A percentile compares a stretch with the other conserved stretches of the same genome.
These are phyloP conservation scores for Pouteria glomerata DNA, from an alignment of 148 eudicot genomes.

Conservation along the genomic window DNA sequence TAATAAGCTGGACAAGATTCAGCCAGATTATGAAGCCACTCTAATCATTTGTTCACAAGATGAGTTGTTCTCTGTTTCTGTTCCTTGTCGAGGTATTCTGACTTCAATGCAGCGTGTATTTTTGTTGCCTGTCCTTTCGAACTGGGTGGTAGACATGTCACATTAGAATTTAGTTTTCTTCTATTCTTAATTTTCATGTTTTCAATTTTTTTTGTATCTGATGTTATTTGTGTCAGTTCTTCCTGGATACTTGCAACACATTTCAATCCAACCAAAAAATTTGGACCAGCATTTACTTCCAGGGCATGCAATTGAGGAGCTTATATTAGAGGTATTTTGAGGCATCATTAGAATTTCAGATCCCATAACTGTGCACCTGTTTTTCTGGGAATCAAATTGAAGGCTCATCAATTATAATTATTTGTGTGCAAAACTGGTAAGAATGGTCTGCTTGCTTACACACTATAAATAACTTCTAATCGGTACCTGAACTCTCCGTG, in stretches of 20 bases:
- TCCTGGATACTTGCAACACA: slow-evolving; percentile 39
- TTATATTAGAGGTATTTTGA: slow-evolving; percentile 47
- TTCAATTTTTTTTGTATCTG: background rate
- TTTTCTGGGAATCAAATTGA: background rate
- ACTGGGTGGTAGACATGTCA: background rate
- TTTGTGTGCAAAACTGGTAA: no score
- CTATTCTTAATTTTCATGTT: slow-evolving; percentile 2
- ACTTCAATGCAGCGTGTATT: background rate
- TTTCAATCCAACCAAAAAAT: slow-evolving; percentile 21
- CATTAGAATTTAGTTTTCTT: background rate
- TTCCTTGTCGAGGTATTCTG: slow-evolving; percentile 52
- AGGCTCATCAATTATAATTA: background rate
- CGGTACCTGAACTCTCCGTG: no score
- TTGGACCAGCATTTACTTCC: slow-evolving; percentile 37
- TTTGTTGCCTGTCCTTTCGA: background rate
- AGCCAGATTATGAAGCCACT: slow-evolving; percentile 49
- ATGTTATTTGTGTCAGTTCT: slow-evolving; percentile 29
- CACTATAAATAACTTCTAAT: no score
- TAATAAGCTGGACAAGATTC: slow-evolving; percentile 42
- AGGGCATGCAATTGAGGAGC: slow-evolving; percentile 40
- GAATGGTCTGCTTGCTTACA: no score
- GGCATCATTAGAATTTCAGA: background rate
- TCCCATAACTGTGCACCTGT: slow-evolving; percentile 3
- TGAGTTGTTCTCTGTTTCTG: slow-evolving; percentile 18
- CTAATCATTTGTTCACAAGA: slow-evolving; percentile 31